Base-by-base conservation (phyloP, 331 rosid genomes). In the Quercus phellos region DNA sequence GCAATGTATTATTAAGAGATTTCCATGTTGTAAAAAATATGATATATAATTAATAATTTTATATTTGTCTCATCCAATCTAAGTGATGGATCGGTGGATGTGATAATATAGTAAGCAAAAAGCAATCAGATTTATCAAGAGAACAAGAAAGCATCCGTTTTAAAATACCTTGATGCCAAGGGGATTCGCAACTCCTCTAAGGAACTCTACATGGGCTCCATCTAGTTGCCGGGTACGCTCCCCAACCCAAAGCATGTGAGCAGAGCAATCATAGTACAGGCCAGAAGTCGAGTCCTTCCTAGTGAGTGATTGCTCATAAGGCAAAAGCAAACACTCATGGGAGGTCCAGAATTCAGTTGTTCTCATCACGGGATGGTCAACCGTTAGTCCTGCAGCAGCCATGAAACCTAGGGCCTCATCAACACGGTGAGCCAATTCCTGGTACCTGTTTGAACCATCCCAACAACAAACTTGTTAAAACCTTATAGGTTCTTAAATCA, bases 171-270 rank as follows among this genome's bases (percentile, higher is more conserved):
- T 90, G 82, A 90, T 77, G 42, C 95, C 95, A 69, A 90, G 88
- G 50, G 95, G 95, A 70, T 90, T 90, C 54, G 93, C 83, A 69
- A 90, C 78, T 72, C 95, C 95, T 82, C 84, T 88, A 18, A 90
- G 90, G 85, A 90, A 90, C 85, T 90, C 96, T 2, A 90, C 77
- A 17, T 90, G 96, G 61, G 90, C 96, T 63, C 96, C 96, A 68
- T 90, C 96, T 10, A 90, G 86, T 73, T 90, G 96, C 13, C 96
- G 85, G 53, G 96, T 90, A 55, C 93, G 90, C 88, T 90, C 87
- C 55, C 96, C 96, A 55, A 81, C 90, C 96, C 96, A 90, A 56
- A 90, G 79, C 93, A 90, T 74, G 85, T 90, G 96, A 77, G 96
- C 96, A 27, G 96, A 90, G 87, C 96, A 90, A 76, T 90, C 96